Evolutionary conservation across 768 basidiomycete genomes (phyloP).

Genomic region (Lactarius psammicola): DNA sequence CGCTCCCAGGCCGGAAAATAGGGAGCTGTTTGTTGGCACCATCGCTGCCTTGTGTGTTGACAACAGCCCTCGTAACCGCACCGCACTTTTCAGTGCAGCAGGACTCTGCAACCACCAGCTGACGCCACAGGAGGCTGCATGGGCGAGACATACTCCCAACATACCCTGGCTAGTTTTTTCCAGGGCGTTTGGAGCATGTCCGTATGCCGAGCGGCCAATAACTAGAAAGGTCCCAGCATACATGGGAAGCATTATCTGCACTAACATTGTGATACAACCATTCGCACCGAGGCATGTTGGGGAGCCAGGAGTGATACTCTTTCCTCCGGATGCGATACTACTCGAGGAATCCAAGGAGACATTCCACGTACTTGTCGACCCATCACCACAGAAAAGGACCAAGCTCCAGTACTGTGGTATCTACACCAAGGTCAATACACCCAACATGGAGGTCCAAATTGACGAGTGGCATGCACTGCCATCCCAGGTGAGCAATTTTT

Average conservation of each 20-base stretch:
- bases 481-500: neutral
- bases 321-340: neutral
- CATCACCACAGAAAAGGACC: neutral
- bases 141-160: neutral
- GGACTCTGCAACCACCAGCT: neutral
- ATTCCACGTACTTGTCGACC: neutral
- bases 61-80: neutral
- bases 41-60: neutral
- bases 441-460: neutral
- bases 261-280: neutral
- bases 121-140: neutral
- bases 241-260: neutral
- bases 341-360: neutral
- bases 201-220: neutral
- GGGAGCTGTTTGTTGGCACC: neutral
- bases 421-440: neutral
- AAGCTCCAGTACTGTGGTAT: neutral
- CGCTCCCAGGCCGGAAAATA: neutral
- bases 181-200: neutral
- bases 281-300: neutral
- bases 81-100: neutral
- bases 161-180: neutral
- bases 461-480: conserved; percentile 12
- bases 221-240: neutral
- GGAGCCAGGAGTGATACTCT: neutral